Evolutionary conservation across 345 rosid genomes (phyloP), one percentile per base, ranked within the genome.

Genomic region (Gossypium longicalyx): DNA sequence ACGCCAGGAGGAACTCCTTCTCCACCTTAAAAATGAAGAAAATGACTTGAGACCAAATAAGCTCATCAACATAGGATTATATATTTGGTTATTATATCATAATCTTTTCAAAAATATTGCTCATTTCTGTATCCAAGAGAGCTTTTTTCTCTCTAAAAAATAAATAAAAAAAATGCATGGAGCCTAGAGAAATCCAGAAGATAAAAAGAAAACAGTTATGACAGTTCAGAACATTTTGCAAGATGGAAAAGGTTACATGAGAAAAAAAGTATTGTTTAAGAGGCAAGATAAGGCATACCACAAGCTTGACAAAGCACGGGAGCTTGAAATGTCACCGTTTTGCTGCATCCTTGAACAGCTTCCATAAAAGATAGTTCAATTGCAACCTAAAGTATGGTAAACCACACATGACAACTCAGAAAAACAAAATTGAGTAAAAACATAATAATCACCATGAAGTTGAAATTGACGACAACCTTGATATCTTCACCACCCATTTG

Each of bases 1-100:
- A 94, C 92, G 72, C 99, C 99, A 78, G 98, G 97, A 70, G 99
- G 99, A 54, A 91, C 89, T 76, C 99, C 99, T 80, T 87, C 89
- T 68, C 99, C 99, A 83, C 94, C 99, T 96, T 65, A 71, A 70
- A 71, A 59, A 71, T 74, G 67, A 48, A 73, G 43, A 53, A 67
- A 64, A 52, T 70, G 34, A 53, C 73, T 70, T 53, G 27, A 29
- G 29, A 70, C 43, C 16, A 51, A 51, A 25, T 27, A 51, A 69
- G 15, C 15, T 16, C n/a, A 29, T 52, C 20, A 51, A 51, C 22
- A 9, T 49, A 51, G 43, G 44, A 23, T 47, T 6, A 20, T 22
- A 15, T 45, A 66, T 45, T 13, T 16, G 16, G 64, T 61, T 8
- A 56, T 49, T 49, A 49, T 69, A 69, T 49, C 72, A 49, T 68